These are phyloP conservation scores for Immersiporthe knoxdaviesiana DNA, from an alignment of 2,329 filamentous ascomycete species.

Conservation along the genomic window DNA sequence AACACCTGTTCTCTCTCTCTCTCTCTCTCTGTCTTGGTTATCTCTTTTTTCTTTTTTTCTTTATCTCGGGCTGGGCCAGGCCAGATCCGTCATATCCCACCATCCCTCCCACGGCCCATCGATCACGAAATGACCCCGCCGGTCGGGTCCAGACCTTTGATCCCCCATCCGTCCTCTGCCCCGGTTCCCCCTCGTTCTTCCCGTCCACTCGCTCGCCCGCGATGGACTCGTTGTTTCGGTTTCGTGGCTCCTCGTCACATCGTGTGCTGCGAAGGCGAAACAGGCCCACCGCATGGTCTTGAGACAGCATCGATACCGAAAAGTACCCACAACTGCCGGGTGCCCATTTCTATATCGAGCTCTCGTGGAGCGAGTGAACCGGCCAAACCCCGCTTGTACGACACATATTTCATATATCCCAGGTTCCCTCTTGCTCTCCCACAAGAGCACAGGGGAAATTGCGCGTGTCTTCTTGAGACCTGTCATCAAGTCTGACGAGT, in stretches of 20 bases:
- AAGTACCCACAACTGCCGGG: background rate
- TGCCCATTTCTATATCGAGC: slow-evolving; percentile 1
- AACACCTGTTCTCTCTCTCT: background rate
- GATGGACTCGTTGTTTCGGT: background rate
- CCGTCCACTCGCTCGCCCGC: background rate
- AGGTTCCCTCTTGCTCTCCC: background rate
- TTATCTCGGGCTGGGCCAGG: background rate
- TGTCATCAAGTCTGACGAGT: background rate
- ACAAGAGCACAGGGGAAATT: too few relatives aligned
- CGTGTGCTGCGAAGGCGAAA: slow-evolving; percentile 13
- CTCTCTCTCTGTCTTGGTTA: background rate
- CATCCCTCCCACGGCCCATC: background rate
- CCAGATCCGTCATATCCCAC: background rate
- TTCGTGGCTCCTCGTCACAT: background rate
- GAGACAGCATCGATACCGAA: slow-evolving; percentile 19
- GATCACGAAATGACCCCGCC: background rate
- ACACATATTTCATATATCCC: background rate
- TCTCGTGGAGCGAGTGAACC: background rate
- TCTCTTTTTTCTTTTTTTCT: too few relatives aligned
- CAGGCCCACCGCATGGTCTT: slow-evolving; percentile 20
- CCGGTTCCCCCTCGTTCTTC: background rate
- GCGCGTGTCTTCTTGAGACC: too few relatives aligned
- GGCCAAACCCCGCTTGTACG: background rate
- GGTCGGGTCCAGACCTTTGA: background rate
- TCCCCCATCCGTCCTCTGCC: background rate